Base-by-base conservation (phyloP, 2,329 filamentous ascomycete species). In the Fusarium floridanum region DNA sequence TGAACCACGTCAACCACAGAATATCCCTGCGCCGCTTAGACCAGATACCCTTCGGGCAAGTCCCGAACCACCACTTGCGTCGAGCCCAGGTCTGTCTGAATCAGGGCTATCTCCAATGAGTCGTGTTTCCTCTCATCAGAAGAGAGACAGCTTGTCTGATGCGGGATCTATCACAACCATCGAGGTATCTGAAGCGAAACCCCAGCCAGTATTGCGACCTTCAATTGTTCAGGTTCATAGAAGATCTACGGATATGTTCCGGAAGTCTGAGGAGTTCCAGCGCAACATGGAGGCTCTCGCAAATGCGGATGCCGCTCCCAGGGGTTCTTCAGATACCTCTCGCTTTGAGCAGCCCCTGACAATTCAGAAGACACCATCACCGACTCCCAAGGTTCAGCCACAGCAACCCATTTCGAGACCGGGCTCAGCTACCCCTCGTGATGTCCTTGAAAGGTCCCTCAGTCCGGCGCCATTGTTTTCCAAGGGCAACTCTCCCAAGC, bases 171-270 rank as follows among this genome's bases (percentile, higher is more conserved):
- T 78, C 45, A 76, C 72, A 5, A 78, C 77, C 0, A 76, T 79
- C 8, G 77, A 79, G 22, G 76, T 79, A 2, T 71, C 74, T 5
- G 77, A 79, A 37, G 77, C 77, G 16, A 75, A 78, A 32, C 64
- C 76, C 22, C 77, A 79, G 22, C 73, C 76, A 24, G 77, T 79
- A 6, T 61, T 79, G 20, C 68, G 73, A 11, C 77, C 77, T 36
- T 78, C 77, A 5, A 72, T 79, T 17, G 53, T 79, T 9, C 77
- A 79, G 45, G 77, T 79, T 1, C 67, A 77, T 24, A 76, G 75
- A 6, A 69, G 66, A 48, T 77, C 76, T n/a, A 70, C 76, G 17
- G 76, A 78, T 32, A 48, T 78, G 48, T 66, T 68, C 16, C 67
- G 37, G 24, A 71, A 61, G 32, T 61, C 68, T 37, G 73, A 77